Conservation (phyloP, 805 yeast genomes). For the Teunomyces pallodes region DNA sequence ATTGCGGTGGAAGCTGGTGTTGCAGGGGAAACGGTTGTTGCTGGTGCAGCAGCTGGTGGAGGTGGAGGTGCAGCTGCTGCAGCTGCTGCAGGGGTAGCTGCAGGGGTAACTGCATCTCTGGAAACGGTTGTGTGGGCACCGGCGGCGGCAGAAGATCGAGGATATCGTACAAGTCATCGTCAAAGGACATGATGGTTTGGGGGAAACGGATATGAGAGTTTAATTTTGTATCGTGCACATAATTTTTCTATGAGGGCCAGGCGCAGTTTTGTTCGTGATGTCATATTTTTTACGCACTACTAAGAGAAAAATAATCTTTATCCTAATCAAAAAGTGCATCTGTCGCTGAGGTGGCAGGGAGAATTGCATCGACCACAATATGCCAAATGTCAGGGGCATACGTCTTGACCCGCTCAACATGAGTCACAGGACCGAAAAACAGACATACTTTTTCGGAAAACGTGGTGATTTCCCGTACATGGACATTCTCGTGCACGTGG, state of each 20-base stretch:
- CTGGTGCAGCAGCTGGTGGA: too few relatives aligned
- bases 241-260: background rate
- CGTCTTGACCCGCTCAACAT: conserved; percentile 69
- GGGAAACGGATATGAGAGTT: background rate
- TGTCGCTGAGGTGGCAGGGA: too few relatives aligned
- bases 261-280: background rate
- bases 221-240: background rate
- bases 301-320: too few relatives aligned
- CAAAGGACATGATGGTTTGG: conserved; percentile 5
- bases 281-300: too few relatives aligned
- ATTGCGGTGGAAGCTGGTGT: too few relatives aligned
- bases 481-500: conserved; percentile 80
- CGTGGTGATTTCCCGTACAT: conserved; percentile 35
- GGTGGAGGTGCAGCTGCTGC: conserved; percentile 4
- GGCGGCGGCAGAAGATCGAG: conserved; percentile 27
- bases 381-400: conserved; percentile 90
- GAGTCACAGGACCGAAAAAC: conserved; percentile 20
- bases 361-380: conserved; percentile 43
- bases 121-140: background rate
- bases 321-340: too few relatives aligned
- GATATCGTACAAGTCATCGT: conserved; percentile 29
- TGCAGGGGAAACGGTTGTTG: background rate
- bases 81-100: conserved; percentile 9
- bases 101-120: conserved; percentile 11
- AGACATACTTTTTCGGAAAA: conserved; percentile 22